Evolutionary conservation across 306 rosid species (phyloP).

Genomic region (Casuarina glauca): DNA sequence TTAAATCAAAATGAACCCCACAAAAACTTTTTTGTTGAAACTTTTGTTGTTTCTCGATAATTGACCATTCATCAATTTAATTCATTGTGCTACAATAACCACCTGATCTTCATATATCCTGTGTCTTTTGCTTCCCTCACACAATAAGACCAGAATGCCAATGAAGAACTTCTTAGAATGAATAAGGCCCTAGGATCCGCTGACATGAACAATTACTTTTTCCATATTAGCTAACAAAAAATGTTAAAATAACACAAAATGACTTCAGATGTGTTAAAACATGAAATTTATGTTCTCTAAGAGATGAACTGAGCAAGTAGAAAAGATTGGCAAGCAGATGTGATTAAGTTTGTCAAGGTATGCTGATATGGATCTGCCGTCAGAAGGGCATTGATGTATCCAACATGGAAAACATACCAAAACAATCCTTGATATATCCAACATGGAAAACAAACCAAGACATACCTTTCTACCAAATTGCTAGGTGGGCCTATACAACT

Average conservation of each 20-base stretch:
- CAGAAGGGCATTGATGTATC: slow-evolving; percentile 12
- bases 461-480: slow-evolving; percentile 64
- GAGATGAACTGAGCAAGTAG: not conserved
- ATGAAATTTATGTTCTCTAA: not conserved
- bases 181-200: not conserved
- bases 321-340: not conserved
- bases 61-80: not conserved
- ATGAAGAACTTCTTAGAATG: not conserved
- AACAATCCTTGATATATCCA: too few relatives aligned
- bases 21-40: not conserved
- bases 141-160: not conserved
- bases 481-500: slow-evolving; percentile 48
- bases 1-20: not conserved
- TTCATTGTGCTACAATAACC: not conserved
- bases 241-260: not conserved
- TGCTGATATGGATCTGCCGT: not conserved
- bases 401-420: too few relatives aligned
- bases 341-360: not conserved
- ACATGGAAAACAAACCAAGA: slow-evolving; percentile 38
- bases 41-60: not conserved
- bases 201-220: not conserved
- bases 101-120: not conserved
- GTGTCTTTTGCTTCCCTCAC: not conserved
- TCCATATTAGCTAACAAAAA: not conserved
- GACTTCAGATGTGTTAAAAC: not conserved